Conservation (phyloP, 305 asterid species). For the Fraxinus dipetala region DNA sequence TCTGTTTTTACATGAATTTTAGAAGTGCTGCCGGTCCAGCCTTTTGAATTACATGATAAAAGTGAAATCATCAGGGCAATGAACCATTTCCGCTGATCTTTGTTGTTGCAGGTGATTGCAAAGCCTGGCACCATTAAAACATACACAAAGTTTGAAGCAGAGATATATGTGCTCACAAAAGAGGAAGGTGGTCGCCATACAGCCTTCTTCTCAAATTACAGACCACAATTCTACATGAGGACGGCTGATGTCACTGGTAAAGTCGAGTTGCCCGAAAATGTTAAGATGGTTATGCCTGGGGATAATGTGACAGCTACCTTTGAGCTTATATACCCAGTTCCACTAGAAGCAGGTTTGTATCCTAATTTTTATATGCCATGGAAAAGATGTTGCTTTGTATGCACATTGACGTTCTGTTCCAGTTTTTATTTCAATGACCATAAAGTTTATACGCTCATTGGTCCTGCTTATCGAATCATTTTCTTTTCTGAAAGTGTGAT, state of each 20-base stretch:
- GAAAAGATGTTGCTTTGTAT: not conserved
- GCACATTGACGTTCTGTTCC: not conserved
- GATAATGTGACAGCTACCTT: constrained; percentile 96
- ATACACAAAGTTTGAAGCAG: constrained; percentile 91
- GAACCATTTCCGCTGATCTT: constrained; percentile 1
- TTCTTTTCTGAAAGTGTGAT: not conserved
- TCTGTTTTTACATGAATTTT: not conserved
- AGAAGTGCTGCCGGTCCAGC: not conserved
- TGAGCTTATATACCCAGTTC: constrained; percentile 82
- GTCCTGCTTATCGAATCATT: not conserved
- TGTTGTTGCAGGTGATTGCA: constrained; percentile 70
- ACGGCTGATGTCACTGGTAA: constrained; percentile 97
- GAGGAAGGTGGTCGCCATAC: constrained; percentile 99
- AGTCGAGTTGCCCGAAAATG: constrained; percentile 93
- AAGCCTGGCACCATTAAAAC: constrained; percentile 82
- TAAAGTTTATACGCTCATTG: not conserved
- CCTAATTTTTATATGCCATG: not conserved
- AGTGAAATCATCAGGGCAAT: not conserved
- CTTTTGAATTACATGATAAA: not conserved
- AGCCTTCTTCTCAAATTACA: constrained; percentile 91
- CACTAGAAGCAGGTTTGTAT: constrained; percentile 73
- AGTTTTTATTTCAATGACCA: not conserved
- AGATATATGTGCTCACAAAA: constrained; percentile 93
- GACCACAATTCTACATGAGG: constrained; percentile 95
- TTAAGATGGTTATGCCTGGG: constrained; percentile 99